Evolutionary conservation across 2,329 filamentous ascomycete species (phyloP), one percentile per base, ranked within the genome.

Genomic region (Clathrospora elynae): DNA sequence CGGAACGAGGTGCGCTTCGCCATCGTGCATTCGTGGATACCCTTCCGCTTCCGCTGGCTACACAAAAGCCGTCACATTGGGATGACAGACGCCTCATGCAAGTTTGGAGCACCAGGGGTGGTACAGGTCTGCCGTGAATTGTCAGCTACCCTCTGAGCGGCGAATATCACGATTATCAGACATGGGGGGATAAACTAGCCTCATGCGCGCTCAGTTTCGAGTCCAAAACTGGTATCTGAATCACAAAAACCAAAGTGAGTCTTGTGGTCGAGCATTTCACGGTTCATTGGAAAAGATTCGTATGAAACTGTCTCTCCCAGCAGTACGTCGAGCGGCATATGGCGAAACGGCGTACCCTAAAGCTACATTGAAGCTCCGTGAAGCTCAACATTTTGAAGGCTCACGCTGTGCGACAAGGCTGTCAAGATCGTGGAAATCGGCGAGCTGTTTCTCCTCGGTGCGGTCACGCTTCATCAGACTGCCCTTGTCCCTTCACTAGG

Each of bases 1-100:
- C 29, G 46, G 39, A n/a, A 40, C 33, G 39, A 47, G 25, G 34
- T 36, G 46, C 28, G 34, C 42, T 35, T 47, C 30, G 44, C 35
- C 24, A 20, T 20, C 28, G 30, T 46, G 35, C 33, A 25, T 35
- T 14, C 37, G 33, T 39, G 18, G 49, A 34, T 31, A 35, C 18
- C 28, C 32, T 55, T 29, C 54, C 53, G 51, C 45, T 53, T 64
- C 51, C 53, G 49, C 52, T 24, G 37, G 59, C 34, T 53, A 54
- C 62, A 63, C 62, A 51, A 28, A 46, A 36, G 28, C 60, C 59
- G 33, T 40, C 18, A 41, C 11, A 36, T n/a, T 46, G 51, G 55
- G 29, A 49, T 41, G 42, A 40, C 40, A 42, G 47, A 51, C 31
- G 37, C 10, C 38, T 53, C 36, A 45, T 38, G 37, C 37, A 46